phyloP scores from a whole-genome alignment of 2,329 filamentous ascomycete genomes.

The Fusarium sambucinum region DNA sequence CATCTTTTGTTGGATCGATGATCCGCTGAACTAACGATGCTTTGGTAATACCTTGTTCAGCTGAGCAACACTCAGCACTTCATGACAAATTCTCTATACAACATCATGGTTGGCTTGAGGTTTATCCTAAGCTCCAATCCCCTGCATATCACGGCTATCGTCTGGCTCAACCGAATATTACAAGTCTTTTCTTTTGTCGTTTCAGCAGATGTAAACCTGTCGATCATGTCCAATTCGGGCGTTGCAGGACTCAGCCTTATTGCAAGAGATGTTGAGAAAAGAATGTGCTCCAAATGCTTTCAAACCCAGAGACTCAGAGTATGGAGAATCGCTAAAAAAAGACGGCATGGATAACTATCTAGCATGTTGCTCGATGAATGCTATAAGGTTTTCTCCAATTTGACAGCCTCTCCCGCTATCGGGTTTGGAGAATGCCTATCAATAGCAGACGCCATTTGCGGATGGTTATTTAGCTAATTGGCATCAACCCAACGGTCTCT shows the following conservation, averaged over 20 bases:
- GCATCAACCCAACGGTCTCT: slow-evolving; percentile 25
- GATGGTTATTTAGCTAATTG: slow-evolving; percentile 42
- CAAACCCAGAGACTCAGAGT: slow-evolving; percentile 4
- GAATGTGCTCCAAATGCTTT: slow-evolving; percentile 11
- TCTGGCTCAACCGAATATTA: slow-evolving; percentile 8
- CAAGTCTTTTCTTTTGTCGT: slow-evolving; percentile 25
- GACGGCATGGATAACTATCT: slow-evolving; percentile 1
- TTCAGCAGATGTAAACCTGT: slow-evolving; percentile 37
- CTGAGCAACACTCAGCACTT: slow-evolving; percentile 23
- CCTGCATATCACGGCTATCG: slow-evolving; percentile 37
- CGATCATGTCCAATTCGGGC: slow-evolving; percentile 37
- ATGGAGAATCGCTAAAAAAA: not conserved
- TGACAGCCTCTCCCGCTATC: slow-evolving; percentile 18
- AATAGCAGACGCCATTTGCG: slow-evolving; percentile 38
- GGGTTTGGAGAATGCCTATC: slow-evolving; percentile 39
- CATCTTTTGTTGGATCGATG: slow-evolving; percentile 9
- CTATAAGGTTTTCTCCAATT: slow-evolving; percentile 26
- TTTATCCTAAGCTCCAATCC: slow-evolving; percentile 12
- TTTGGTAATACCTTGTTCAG: slow-evolving; percentile 23
- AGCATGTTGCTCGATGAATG: slow-evolving; percentile 12
- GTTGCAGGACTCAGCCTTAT: slow-evolving; percentile 39
- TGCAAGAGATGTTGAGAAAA: slow-evolving; percentile 5
- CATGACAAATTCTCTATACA: slow-evolving; percentile 4
- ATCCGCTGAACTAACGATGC: slow-evolving; percentile 15
- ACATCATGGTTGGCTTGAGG: slow-evolving; percentile 30